Base-by-base conservation (phyloP, 208 protist genomes). In the Leishmania gerbilli region DNA sequence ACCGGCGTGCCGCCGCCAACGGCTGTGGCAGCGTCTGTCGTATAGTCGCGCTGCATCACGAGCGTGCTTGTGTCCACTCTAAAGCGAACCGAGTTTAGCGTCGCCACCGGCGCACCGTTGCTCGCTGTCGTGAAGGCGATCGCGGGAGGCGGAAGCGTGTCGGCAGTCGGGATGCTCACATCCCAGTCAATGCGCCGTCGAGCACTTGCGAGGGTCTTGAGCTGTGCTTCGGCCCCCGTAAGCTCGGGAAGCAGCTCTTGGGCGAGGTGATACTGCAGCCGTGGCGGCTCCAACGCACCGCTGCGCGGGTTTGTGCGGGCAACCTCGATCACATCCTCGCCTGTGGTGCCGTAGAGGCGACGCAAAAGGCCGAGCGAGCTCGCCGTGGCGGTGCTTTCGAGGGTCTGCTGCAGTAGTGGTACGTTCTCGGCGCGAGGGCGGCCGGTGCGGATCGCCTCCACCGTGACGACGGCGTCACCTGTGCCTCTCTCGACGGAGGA, bases 171-270 rank as follows among this genome's bases (percentile, higher is more conserved):
- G 69, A 93, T 93, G 69, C 62, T 77, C 74, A 89, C 86, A 42
- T 91, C 84, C 90, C 88, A 93, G 85, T 90, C 90, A 27, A 93
- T 88, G 37, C 74, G 86, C 1, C 88, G 79, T 3, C 90, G 88
- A 13, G 82, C 83, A 42, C 75, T 82, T 31, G 82, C 84, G 40
- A 91, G 81, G 84, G 90, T 89, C 75, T 81, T 82, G 27, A 85
- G 76, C 58, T 86, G 85, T 47, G 55, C 74, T 58, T 91, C 88
- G 2, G 87, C 83, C 49, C 64, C 67, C 19, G 68, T 72, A 42
- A 93, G 90, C 78, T 87, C 86, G 1, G 88, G 86, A 60, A 93
- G 79, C 9, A 93, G 83, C 24, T 93, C 88, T 69, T 84, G 78
- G 34, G 84, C 71, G 49, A 69, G 68, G 68, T 76, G 79, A 67